phyloP scores from a whole-genome alignment of 305 asterid genomes.

The Petunia hybrid region DNA sequence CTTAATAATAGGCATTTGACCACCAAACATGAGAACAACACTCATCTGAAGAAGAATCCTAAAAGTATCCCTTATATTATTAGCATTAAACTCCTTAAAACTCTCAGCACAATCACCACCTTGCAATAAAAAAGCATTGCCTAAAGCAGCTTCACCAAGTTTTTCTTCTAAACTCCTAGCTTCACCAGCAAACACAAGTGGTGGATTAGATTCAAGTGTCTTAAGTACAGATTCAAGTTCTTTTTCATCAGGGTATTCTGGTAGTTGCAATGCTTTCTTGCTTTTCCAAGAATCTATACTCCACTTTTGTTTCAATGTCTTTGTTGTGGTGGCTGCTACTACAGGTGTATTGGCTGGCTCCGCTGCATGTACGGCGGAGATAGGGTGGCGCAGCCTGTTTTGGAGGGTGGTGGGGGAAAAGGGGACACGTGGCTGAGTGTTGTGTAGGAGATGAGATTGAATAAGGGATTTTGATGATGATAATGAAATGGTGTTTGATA shows the following conservation, averaged over 20 bases:
- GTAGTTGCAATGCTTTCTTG: constrained; percentile 77
- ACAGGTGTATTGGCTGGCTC: constrained; percentile 68
- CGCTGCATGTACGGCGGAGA: constrained; percentile 75
- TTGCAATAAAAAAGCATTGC: constrained; percentile 67
- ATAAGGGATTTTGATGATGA: constrained; percentile 58
- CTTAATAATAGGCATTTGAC: constrained; percentile 81
- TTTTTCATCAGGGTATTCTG: constrained; percentile 66
- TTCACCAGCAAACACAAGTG: constrained; percentile 85
- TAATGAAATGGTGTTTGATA: constrained; percentile 59
- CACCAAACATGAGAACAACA: constrained; percentile 83
- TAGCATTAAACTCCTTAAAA: constrained; percentile 79
- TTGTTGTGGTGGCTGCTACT: constrained; percentile 35
- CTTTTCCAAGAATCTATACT: constrained; percentile 65
- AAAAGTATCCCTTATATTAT: constrained; percentile 76
- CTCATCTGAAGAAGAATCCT: constrained; percentile 83
- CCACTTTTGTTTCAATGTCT: constrained; percentile 49
- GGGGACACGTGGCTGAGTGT: constrained; percentile 35
- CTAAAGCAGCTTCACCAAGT: constrained; percentile 78
- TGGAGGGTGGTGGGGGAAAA: constrained; percentile 37
- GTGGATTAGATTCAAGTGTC: constrained; percentile 70
- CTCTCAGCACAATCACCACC: constrained; percentile 91
- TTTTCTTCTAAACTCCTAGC: constrained; percentile 78
- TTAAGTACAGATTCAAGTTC: constrained; percentile 64
- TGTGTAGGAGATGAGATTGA: constrained; percentile 40
- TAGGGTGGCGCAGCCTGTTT: constrained; percentile 47